A percentile compares a stretch with the other conserved stretches of the same genome.
Conservation (phyloP, 352 stramenopile species). For the Phytophthora tentaculata region DNA sequence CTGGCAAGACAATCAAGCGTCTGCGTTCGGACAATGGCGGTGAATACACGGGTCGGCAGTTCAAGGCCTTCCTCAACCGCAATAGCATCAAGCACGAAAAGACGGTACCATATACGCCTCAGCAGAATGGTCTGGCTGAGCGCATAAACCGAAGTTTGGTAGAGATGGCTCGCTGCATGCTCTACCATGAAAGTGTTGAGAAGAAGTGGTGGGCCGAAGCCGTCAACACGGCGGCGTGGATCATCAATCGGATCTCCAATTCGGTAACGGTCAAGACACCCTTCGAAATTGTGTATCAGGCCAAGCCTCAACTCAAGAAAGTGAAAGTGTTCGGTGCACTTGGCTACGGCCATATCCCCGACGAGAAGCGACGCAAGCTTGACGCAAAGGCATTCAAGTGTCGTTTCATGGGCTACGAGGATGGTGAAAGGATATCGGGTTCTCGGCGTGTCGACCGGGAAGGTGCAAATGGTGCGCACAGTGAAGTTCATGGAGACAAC, state of each 20-base stretch:
- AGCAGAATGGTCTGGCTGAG: slow-evolving; percentile 8
- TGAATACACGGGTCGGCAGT: too few relatives aligned
- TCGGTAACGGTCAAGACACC: too few relatives aligned
- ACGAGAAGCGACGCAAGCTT: slow-evolving; percentile 21
- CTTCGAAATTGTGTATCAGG: too few relatives aligned
- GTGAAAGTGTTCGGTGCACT: slow-evolving; percentile 18
- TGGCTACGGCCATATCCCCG: slow-evolving; percentile 22
- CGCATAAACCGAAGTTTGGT: slow-evolving; percentile 1
- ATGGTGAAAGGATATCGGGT: neutral
- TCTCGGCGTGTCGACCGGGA: neutral
- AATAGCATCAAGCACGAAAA: neutral
- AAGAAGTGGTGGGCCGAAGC: too few relatives aligned
- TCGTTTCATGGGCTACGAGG: neutral
- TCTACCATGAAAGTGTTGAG: neutral
- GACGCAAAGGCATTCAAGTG: slow-evolving; percentile 5
- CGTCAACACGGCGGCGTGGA: too few relatives aligned
- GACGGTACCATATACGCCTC: neutral
- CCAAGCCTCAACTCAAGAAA: slow-evolving; percentile 7
- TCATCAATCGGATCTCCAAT: too few relatives aligned
- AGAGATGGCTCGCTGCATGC: slow-evolving; percentile 7
- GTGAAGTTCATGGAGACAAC: too few relatives aligned
- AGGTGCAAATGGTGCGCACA: neutral
- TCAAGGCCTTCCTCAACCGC: too few relatives aligned
- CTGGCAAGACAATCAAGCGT: too few relatives aligned
- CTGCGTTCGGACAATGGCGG: too few relatives aligned